These are phyloP conservation scores for Xylariaceae sp. DNA, from an alignment of 2,329 filamentous ascomycete genomes.

Conservation along the genomic window DNA sequence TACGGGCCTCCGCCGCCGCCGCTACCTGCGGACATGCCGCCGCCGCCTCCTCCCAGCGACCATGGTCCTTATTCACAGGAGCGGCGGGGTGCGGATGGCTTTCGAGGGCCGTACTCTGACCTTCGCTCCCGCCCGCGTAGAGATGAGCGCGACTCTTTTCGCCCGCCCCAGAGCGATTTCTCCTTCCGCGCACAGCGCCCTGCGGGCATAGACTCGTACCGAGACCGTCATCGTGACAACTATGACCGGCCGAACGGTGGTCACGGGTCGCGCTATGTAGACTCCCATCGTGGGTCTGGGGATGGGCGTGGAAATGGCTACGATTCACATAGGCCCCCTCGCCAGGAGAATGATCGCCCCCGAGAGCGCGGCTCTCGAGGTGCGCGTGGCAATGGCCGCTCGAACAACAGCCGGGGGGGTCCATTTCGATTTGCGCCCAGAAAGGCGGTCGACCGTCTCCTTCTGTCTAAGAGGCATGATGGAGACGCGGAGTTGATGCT, in stretches of 20 bases:
- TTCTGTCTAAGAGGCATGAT: slow-evolving; percentile 37
- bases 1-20: slow-evolving; percentile 4
- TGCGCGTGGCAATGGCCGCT: slow-evolving; percentile 5
- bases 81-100: too few relatives aligned
- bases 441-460: slow-evolving; percentile 28
- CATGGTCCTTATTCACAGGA: too few relatives aligned
- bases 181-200: slow-evolving; percentile 49
- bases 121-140: slow-evolving; percentile 11
- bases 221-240: slow-evolving; percentile 15
- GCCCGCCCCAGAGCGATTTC: slow-evolving; percentile 42
- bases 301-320: slow-evolving; percentile 8
- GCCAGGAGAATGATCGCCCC: slow-evolving; percentile 6
- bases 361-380: slow-evolving; percentile 4
- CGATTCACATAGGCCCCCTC: slow-evolving; percentile 6
- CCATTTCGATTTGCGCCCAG: slow-evolving; percentile 3
- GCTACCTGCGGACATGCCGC: slow-evolving; percentile 2
- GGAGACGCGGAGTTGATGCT: slow-evolving; percentile 38
- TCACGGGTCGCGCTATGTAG: too few relatives aligned
- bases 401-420: not conserved
- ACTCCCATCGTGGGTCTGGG: not conserved
- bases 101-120: slow-evolving; percentile 20
- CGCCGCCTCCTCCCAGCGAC: slow-evolving; percentile 3
- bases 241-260: too few relatives aligned
- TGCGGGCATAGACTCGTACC: slow-evolving; percentile 34
- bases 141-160: slow-evolving; percentile 19